Base-by-base conservation (phyloP, 345 rosid genomes). In the Chamaenerion angustifolium region DNA sequence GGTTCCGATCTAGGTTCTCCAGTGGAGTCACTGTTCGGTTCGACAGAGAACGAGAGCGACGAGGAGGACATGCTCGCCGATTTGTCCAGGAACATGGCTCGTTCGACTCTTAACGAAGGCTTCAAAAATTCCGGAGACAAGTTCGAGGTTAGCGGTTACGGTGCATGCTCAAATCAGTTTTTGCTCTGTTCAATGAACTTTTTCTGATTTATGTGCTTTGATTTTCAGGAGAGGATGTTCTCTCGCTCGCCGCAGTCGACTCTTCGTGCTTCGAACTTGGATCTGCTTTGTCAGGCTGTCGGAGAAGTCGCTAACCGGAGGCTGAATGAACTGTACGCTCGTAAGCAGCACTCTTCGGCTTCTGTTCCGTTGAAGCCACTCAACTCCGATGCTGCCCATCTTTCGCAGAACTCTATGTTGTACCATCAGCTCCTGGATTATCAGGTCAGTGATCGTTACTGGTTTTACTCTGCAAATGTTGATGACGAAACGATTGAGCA, bases 11-110 rank as follows among this genome's bases (percentile, higher is more conserved):
- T 31, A 0, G 37, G 37, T 1, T 31, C 37, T 4, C 37, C 37
- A 7, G 37, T 31, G 6, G 37, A 31, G 37, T 31, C 37, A 1
- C 37, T 31, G 6, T 72, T 74, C 23, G 88, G 72, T 58, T 80
- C 86, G 14, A 61, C 76, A 3, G 86, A 79, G 54, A 68, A 75
- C 11, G 86, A 79, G 65, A 68, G 72, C 45, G 93, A 75, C 15
- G 88, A 87, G 47, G 84, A 78, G 25, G 73, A 64, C 40, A 70
- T 31, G 40, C 9, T 61, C 21, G 55, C 60, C 55, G 59, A 55
- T 12, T 19, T 61, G 45, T 41, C 59, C 40, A 54, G 55, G 14
- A 48, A 12, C 42, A 47, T 61, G 43, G 59, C 59, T 17, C 55
- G 12, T 49, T 42, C 65, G 40, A 45, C 43, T 12, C 59, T 61